These are phyloP conservation scores for Ephemerocybe angulata DNA, from an alignment of 768 basidiomycete species.

Conservation along the genomic window DNA sequence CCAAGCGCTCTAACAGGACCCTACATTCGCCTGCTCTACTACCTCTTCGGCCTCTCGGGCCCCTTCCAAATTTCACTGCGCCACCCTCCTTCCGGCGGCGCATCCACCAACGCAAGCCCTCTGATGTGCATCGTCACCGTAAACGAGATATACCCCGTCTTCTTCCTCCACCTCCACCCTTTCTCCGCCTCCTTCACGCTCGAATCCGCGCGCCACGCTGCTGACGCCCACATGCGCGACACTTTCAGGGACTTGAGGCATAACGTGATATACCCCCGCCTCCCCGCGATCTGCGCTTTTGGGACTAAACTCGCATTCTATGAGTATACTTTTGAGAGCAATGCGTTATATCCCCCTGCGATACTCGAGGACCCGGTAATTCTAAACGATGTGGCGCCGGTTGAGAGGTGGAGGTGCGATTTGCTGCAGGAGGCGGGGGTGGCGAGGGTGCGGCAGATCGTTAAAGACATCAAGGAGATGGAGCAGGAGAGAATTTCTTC, in stretches of 20 bases:
- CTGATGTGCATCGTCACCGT: conserved; percentile 11
- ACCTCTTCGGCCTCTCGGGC: conserved; percentile 14
- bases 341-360: conserved; percentile 6
- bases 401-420: conserved; percentile 29
- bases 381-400: conserved; percentile 24
- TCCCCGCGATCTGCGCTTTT: conserved; percentile 15
- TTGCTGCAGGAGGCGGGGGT: conserved; percentile 13
- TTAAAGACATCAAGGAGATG: conserved; percentile 1
- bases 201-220: conserved; percentile 14
- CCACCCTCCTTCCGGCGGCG: background rate
- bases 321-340: conserved; percentile 12
- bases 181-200: conserved; percentile 6
- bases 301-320: conserved; percentile 16
- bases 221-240: conserved; percentile 17
- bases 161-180: conserved; percentile 15
- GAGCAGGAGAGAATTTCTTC: too few species aligned
- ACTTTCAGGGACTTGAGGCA: conserved; percentile 12
- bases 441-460: conserved; percentile 4
- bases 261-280: conserved; percentile 2
- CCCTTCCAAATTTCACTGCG: conserved; percentile 12
- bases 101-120: conserved; percentile 4
- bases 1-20: conserved; percentile 18
- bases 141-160: conserved; percentile 13
- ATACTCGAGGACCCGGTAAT: conserved; percentile 13
- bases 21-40: conserved; percentile 17